A percentile compares a stretch with the other conserved stretches of the same genome.
phyloP scores from a whole-genome alignment of 805 yeast species.

The Komagataella mondaviorum region DNA sequence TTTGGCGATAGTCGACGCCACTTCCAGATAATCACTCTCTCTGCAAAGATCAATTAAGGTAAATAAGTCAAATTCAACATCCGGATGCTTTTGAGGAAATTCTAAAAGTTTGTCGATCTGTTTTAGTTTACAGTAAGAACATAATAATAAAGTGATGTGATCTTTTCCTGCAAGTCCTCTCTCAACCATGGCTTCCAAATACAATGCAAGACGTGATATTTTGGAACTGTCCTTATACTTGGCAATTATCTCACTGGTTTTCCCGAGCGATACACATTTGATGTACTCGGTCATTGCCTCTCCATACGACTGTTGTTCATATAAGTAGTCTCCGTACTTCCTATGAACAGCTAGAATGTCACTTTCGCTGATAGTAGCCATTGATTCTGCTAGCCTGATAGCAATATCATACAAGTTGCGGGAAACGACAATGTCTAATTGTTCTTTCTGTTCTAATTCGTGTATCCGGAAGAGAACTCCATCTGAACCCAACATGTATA shows the following conservation, averaged over 20 bases:
- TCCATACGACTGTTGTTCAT: conserved; percentile 46
- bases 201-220: conserved; percentile 47
- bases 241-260: conserved; percentile 65
- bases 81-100: conserved; percentile 31
- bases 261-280: conserved; percentile 28
- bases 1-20: conserved; percentile 60
- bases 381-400: conserved; percentile 43
- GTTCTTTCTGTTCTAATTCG: conserved; percentile 55
- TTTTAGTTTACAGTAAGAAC: conserved; percentile 70
- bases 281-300: conserved; percentile 69
- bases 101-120: conserved; percentile 38
- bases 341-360: conserved; percentile 29
- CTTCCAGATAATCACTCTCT: conserved; percentile 51
- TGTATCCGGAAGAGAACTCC: conserved; percentile 59
- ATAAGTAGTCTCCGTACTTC: conserved; percentile 62
- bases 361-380: conserved; percentile 12
- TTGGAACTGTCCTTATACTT: conserved; percentile 70
- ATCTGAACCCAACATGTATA: conserved; percentile 56
- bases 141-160: conserved; percentile 68
- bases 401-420: conserved; percentile 67
- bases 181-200: conserved; percentile 46
- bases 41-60: conserved; percentile 56
- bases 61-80: conserved; percentile 48
- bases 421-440: conserved; percentile 53
- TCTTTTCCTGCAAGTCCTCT: conserved; percentile 51